These are phyloP conservation scores for Hypoxylon rubiginosum DNA, from an alignment of 2,329 filamentous ascomycete genomes.

Conservation along the genomic window DNA sequence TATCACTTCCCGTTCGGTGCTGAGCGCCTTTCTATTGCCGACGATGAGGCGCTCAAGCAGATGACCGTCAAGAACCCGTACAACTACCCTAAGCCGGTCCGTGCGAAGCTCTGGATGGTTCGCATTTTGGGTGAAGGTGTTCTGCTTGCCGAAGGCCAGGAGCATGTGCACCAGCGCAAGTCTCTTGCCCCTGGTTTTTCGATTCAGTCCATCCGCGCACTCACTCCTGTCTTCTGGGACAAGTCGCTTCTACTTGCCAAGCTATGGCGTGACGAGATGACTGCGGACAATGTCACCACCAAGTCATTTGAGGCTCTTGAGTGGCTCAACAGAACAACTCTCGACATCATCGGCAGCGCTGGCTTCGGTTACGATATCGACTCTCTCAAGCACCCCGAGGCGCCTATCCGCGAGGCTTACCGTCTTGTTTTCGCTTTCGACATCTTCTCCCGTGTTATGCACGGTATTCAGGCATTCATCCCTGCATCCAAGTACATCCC, in stretches of 20 bases:
- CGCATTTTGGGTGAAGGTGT: conserved; percentile 60
- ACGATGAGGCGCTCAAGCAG: conserved; percentile 59
- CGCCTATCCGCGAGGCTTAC: conserved; percentile 57
- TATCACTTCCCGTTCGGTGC: conserved; percentile 62
- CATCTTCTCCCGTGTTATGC: conserved; percentile 52
- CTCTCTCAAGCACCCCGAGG: conserved; percentile 55
- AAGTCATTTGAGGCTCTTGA: conserved; percentile 56
- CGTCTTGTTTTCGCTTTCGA: conserved; percentile 59
- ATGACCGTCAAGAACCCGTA: conserved; percentile 60
- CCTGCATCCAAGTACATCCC: conserved; percentile 56
- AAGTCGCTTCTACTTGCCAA: conserved; percentile 59
- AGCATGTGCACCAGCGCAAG: conserved; percentile 59
- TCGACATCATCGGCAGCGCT: conserved; percentile 60
- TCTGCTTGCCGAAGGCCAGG: conserved; percentile 58
- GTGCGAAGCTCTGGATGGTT: conserved; percentile 58
- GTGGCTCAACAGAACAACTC: conserved; percentile 59
- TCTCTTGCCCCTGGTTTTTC: conserved; percentile 56
- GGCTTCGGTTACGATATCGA: conserved; percentile 58
- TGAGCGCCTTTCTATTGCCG: conserved; percentile 59
- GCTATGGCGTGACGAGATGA: conserved; percentile 56
- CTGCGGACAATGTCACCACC: conserved; percentile 45
- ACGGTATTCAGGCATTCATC: conserved; percentile 59
- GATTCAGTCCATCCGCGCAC: conserved; percentile 55
- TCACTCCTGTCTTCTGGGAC: conserved; percentile 57
- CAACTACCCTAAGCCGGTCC: conserved; percentile 56